Percentiles rank a stretch among this genome's conserved stretches.
Conservation (phyloP, 2,329 filamentous ascomycete species). For the Rhinocladiella mackenziei region DNA sequence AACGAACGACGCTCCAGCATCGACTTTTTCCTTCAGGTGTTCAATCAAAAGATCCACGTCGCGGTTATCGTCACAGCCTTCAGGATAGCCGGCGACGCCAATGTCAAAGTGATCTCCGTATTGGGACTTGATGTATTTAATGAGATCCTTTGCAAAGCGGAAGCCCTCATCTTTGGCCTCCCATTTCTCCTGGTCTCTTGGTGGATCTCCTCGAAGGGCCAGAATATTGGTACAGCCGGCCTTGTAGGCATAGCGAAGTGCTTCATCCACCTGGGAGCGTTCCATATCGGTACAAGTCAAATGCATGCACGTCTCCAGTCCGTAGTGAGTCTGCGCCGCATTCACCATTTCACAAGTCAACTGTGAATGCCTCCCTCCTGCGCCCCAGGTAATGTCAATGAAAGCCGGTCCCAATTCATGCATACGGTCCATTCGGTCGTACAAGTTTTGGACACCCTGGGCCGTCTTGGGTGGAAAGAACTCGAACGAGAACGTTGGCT, state of each 20-base stretch:
- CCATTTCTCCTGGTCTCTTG: constrained; percentile 91
- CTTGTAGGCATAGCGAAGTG: constrained; percentile 82
- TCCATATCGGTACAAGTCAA: constrained; percentile 99
- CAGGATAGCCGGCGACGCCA: constrained; percentile 92
- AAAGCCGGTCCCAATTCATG: constrained; percentile 89
- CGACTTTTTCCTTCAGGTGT: constrained; percentile 95
- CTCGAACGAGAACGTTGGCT: constrained; percentile 95
- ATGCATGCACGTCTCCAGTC: constrained; percentile 98
- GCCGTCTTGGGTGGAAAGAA: constrained; percentile 96
- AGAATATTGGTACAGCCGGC: constrained; percentile 97
- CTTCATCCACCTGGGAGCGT: constrained; percentile 81
- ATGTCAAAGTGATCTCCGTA: constrained; percentile 95
- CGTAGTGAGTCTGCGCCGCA: constrained; percentile 90
- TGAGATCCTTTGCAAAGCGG: constrained; percentile 86
- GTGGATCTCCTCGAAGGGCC: constrained; percentile 87
- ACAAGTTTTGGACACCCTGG: constrained; percentile 92
- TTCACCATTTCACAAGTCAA: constrained; percentile 97
- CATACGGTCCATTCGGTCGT: constrained; percentile 99
- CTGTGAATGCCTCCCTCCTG: constrained; percentile 83
- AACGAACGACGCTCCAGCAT: constrained; percentile 87
- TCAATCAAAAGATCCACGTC: constrained; percentile 80
- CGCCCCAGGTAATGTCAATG: constrained; percentile 98
- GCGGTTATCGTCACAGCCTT: constrained; percentile 90
- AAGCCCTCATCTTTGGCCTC: constrained; percentile 81
- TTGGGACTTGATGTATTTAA: constrained; percentile 71